phyloP scores from a whole-genome alignment of 2,329 filamentous ascomycete species.

The Aurifilum marmelostoma region DNA sequence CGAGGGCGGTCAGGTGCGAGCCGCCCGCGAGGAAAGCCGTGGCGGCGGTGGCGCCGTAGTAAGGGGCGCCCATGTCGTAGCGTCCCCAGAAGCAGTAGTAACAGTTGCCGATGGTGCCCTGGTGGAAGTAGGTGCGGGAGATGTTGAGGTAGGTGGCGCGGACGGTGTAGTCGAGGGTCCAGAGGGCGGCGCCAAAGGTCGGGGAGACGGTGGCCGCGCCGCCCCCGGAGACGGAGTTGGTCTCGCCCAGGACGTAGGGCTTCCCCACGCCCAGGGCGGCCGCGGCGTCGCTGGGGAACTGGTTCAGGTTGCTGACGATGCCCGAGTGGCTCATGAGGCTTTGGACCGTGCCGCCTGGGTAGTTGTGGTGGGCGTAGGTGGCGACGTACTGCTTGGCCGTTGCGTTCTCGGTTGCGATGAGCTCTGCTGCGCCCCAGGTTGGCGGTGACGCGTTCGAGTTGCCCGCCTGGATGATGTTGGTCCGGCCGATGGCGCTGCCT shows the following conservation, averaged over 20 bases:
- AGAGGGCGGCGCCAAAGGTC: conserved; percentile 53
- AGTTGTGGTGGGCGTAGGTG: conserved; percentile 52
- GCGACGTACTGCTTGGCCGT: conserved; percentile 44
- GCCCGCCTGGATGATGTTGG: conserved; percentile 45
- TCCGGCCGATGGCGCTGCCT: conserved; percentile 40
- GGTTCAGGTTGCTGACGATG: conserved; percentile 44
- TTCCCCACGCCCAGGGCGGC: conserved; percentile 45
- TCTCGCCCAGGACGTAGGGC: conserved; percentile 53
- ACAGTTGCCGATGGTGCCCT: conserved; percentile 56
- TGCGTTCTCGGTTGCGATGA: conserved; percentile 43
- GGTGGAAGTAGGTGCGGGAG: conserved; percentile 53
- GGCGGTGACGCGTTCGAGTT: conserved; percentile 44
- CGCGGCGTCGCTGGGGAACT: conserved; percentile 45
- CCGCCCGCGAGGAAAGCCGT: conserved; percentile 49
- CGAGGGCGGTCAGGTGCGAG: conserved; percentile 48
- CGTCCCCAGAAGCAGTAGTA: conserved; percentile 53
- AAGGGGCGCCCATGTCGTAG: conserved; percentile 54
- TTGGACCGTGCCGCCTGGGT: conserved; percentile 47
- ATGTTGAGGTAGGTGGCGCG: conserved; percentile 42
- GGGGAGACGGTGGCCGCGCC: conserved; percentile 45
- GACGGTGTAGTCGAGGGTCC: conserved; percentile 53
- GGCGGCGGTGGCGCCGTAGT: conserved; percentile 55
- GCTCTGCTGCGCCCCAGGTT: conserved; percentile 43
- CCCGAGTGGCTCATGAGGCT: conserved; percentile 49
- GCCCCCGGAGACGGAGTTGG: conserved; percentile 49